A percentile compares a stretch with the other conserved stretches of the same genome.
Conservation (phyloP, 2,329 filamentous ascomycete species). For the Cladosporium oxysporum region DNA sequence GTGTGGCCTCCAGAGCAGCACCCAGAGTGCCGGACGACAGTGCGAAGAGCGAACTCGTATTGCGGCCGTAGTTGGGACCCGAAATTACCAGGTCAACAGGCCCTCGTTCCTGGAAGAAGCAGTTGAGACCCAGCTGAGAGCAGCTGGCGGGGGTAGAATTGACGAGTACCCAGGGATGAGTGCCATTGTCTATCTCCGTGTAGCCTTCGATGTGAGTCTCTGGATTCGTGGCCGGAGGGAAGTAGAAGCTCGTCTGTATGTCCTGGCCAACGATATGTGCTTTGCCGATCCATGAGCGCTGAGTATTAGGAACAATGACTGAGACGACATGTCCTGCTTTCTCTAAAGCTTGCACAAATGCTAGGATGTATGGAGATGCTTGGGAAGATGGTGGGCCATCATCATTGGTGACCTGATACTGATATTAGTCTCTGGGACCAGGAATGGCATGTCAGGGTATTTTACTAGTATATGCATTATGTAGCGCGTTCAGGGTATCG, state of each 20-base stretch:
- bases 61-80: conserved; percentile 54
- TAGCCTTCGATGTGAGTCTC: conserved; percentile 30
- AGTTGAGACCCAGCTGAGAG: conserved; percentile 51
- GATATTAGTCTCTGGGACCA: neutral
- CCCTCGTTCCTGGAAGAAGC: conserved; percentile 48
- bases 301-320: conserved; percentile 85
- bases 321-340: conserved; percentile 81
- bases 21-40: conserved; percentile 53
- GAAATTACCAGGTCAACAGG: conserved; percentile 51
- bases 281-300: conserved; percentile 98
- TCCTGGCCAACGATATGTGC: conserved; percentile 86
- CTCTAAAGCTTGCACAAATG: conserved; percentile 49
- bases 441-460: too few relatives aligned
- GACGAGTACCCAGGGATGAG: conserved; percentile 51
- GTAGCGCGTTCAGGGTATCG: neutral
- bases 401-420: conserved; percentile 50
- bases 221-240: conserved; percentile 44
- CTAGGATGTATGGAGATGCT: conserved; percentile 53
- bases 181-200: conserved; percentile 39
- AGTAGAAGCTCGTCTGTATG: conserved; percentile 68
- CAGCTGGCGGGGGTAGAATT: conserved; percentile 53
- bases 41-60: conserved; percentile 53
- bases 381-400: conserved; percentile 54
- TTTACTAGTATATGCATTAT: conserved; percentile 15
- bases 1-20: conserved; percentile 52